Evolutionary conservation across 352 stramenopile genomes (phyloP), one percentile per base, ranked within the genome.

Genomic region (Blastocystis sp.): DNA sequence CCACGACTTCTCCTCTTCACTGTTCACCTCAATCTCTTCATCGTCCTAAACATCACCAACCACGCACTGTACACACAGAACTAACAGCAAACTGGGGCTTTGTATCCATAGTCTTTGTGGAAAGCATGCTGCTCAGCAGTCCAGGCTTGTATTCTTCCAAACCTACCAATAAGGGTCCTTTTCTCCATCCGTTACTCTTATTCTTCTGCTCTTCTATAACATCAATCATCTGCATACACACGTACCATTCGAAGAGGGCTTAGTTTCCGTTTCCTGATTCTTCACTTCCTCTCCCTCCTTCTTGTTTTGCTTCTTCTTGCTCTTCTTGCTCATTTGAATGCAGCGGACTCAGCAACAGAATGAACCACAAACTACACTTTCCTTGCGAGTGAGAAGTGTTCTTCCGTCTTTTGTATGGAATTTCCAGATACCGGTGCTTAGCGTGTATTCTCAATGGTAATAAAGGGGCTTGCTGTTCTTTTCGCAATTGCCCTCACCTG

Each of bases 1-100:
- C 74, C 74, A 84, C 40, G 45, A 67, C 56, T 70, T 84, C 48
- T 84, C 74, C 9, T 67, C 56, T 56, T 84, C 74, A 41, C 48
- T 67, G 38, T 84, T 64, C 48, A 84, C 74, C 43, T 84, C 74
- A 67, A 84, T 84, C 38, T 84, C 74, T 2, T 84, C 74, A 34
- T 67, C 74, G n/a, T 84, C 74, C 74, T 84, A 56, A 9, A 45
- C 3, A 23, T 84, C 40, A 69, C n/a, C 52, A 69, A 48, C 21
- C 14, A 43, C n/a, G 41, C 2, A 45, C 34, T 41, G 23, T 14
- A 53, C 34, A 14, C 23, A 84, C 74, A 48, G 52, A 41, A 59
- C 21, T 56, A 4, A 84, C 74, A 17, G 65, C 74, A 84, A 84
- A 84, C 40, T 84, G 34, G 11, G 74, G 45, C 28, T 84, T 84